Evolutionary conservation across 257 asterid genomes (phyloP).

Genomic region (Solanum virginianum): DNA sequence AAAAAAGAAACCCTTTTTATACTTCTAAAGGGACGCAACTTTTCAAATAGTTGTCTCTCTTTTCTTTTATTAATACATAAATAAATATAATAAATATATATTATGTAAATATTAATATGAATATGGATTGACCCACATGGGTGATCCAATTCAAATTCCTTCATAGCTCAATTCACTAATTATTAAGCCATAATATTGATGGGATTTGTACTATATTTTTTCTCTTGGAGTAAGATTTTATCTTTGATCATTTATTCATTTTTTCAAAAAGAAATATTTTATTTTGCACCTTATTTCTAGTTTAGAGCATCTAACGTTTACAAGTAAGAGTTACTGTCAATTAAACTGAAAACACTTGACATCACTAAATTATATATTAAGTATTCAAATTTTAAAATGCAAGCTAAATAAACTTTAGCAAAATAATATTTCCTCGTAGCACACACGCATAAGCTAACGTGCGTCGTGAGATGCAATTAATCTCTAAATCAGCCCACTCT

Average conservation of each 20-base stretch:
- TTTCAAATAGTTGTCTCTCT: no score
- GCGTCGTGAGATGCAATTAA: constrained; percentile 1
- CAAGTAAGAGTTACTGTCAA: not conserved
- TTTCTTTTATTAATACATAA: no score
- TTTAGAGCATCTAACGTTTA: not conserved
- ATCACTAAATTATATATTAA: not conserved
- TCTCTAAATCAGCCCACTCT: not conserved
- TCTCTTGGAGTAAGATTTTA: not conserved
- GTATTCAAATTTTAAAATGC: not conserved
- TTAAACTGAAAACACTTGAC: not conserved
- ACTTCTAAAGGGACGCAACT: no score
- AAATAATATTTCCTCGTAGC: not conserved
- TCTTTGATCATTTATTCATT: not conserved
- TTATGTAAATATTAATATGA: no score
- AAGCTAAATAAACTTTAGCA: not conserved
- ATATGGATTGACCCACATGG: no score
- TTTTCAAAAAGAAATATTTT: not conserved
- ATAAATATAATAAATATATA: no score
- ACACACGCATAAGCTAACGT: constrained; percentile 1
- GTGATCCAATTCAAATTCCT: no score
- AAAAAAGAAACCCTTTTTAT: no score
- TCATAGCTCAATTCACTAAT: not conserved
- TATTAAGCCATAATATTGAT: not conserved
- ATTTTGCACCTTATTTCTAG: not conserved
- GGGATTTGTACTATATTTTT: not conserved